Evolutionary conservation across 1,284 basidiomycete species (phyloP).

Genomic region (Apiotrichum laibachii): DNA sequence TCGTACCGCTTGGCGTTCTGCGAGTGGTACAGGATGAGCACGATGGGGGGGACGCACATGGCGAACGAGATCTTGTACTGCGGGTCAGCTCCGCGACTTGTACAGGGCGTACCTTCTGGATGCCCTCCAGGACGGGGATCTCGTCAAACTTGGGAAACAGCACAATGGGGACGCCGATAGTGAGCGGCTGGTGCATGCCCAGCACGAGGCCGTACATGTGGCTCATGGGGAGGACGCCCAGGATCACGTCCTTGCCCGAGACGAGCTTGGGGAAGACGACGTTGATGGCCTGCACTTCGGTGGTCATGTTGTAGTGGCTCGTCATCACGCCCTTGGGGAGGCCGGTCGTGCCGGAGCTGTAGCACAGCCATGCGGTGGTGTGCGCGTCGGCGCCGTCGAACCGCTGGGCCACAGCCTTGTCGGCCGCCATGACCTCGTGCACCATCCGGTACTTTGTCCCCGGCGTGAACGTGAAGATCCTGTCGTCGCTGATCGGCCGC

Average conservation of each 20-base stretch:
- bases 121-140: constrained; percentile 60
- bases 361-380: constrained; percentile 55
- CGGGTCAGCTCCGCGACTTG: constrained; percentile 19
- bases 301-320: constrained; percentile 63
- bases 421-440: constrained; percentile 5
- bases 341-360: constrained; percentile 61
- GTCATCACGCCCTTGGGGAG: constrained; percentile 54
- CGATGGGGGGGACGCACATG: constrained; percentile 78
- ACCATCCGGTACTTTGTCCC: constrained; percentile 2
- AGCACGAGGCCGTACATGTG: constrained; percentile 23
- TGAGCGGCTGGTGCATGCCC: constrained; percentile 62
- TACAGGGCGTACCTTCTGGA: constrained; percentile 54
- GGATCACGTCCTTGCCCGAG: constrained; percentile 6
- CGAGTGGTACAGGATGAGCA: constrained; percentile 57
- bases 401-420: not conserved
- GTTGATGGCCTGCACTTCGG: constrained; percentile 20
- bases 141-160: constrained; percentile 65
- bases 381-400: constrained; percentile 13
- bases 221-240: constrained; percentile 19
- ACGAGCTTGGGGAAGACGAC: not conserved
- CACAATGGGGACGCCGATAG: constrained; percentile 61
- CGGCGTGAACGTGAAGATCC: constrained; percentile 13
- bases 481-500: constrained; percentile 3
- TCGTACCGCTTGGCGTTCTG: constrained; percentile 66
- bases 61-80: constrained; percentile 63